phyloP scores from a whole-genome alignment of 805 yeast species.

The Candida boleticola region DNA sequence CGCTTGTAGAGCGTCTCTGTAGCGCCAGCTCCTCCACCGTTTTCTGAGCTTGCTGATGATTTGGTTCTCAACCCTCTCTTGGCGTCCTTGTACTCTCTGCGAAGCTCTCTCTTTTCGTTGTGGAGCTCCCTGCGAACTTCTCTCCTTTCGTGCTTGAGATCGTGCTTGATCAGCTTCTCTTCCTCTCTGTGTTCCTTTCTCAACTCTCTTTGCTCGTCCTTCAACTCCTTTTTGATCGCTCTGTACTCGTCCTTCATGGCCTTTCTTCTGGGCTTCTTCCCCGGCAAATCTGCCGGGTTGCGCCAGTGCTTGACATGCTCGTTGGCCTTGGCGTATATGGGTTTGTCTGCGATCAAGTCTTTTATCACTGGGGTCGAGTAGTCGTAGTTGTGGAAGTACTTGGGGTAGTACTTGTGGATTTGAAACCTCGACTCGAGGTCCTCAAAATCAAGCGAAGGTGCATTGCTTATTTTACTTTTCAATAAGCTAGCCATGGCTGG shows the following conservation, averaged over 20 bases:
- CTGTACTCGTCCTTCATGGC: neutral
- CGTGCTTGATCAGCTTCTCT: constrained; percentile 3
- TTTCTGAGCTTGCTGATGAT: too few relatives aligned
- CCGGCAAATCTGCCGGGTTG: constrained; percentile 11
- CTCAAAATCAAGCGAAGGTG: constrained; percentile 27
- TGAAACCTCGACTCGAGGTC: constrained; percentile 31
- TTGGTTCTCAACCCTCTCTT: neutral
- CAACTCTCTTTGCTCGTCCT: neutral
- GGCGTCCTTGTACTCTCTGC: constrained; percentile 5
- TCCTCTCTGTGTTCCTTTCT: constrained; percentile 4
- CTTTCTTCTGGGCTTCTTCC: constrained; percentile 3
- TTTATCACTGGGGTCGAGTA: constrained; percentile 35
- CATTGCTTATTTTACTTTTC: neutral
- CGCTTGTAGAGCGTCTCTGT: neutral
- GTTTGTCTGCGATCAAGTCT: constrained; percentile 33
- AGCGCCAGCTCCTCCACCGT: neutral
- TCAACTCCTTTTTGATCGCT: neutral
- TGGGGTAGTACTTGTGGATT: constrained; percentile 39
- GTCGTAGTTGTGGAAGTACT: constrained; percentile 36
- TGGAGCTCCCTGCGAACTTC: constrained; percentile 7
- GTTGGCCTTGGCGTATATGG: constrained; percentile 40
- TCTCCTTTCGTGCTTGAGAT: constrained; percentile 6
- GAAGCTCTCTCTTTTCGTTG: constrained; percentile 10
- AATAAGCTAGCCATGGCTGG: constrained; percentile 3
- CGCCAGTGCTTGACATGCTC: constrained; percentile 23